Evolutionary conservation across 2,329 filamentous ascomycete species (phyloP), one percentile per base, ranked within the genome.

Genomic region (Xylaria arbuscula): DNA sequence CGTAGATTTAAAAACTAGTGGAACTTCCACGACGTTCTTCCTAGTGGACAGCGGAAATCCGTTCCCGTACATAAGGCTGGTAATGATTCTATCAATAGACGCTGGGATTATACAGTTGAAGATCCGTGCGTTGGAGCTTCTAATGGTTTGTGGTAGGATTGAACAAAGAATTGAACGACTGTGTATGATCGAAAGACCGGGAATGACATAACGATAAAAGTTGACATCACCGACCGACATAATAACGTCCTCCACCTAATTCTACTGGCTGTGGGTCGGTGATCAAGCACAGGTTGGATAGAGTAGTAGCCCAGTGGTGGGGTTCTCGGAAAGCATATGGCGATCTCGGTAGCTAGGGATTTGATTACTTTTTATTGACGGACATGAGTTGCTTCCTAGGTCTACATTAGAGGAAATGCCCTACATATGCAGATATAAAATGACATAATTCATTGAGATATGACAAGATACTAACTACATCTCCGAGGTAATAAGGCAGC

Each of bases 181-280:
- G 4, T 19, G 40, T 15, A 13, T 17, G 36, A 22, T n/a, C 11
- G 11, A 59, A 42, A 53, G 38, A 45, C 13, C 3, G 32, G 17
- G 22, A 19, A 51, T 60, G 45, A 62, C 38, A 47, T 42, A 48
- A 54, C 19, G 42, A 13, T 13, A 28, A 50, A 48, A 55, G n/a
- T 5, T 3, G 24, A 45, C 28, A 54, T 22, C 45, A 32, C 36
- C 40, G 40, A 19, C 28, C 11, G 38, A 22, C 47, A 54, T 11
- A 50, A 42, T 9, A 55, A 53, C 34, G 15, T 32, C 17, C 15
- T 42, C 4, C 7, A 28, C 17, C 6, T 17, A 19, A 17, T n/a
- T 45, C 40, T 45, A 38, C 45, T 38, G 17, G 53, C 40, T 66
- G 58, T 61, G 59, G 55, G 63, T 60, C 36, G 48, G 34, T 6